These are phyloP conservation scores for Quercus ilex DNA, from an alignment of 306 rosid genomes.

Conservation along the genomic window DNA sequence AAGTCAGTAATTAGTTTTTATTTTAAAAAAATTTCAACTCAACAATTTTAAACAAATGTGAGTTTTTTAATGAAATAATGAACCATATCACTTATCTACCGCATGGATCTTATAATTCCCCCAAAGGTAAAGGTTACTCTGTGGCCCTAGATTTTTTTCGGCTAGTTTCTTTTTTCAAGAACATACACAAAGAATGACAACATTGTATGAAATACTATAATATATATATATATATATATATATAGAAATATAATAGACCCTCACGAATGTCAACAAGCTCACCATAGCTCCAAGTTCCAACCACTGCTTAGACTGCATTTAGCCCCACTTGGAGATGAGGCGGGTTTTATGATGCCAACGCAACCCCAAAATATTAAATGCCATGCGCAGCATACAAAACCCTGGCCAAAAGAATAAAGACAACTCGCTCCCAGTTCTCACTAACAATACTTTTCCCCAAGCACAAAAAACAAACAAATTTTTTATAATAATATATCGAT, in stretches of 20 bases:
- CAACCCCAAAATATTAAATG: constrained; percentile 22
- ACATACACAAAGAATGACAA: background rate
- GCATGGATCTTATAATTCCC: too few relatives aligned
- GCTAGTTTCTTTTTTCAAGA: too few relatives aligned
- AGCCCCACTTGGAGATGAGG: constrained; percentile 29
- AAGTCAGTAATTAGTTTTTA: too few relatives aligned
- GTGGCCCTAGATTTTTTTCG: too few relatives aligned
- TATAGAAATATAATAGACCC: background rate
- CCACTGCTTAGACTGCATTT: constrained; percentile 31
- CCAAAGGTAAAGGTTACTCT: background rate
- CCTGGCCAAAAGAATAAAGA: background rate
- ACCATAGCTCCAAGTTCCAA: constrained; percentile 67
- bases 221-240: too few relatives aligned
- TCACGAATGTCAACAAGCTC: constrained; percentile 37
- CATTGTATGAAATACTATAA: background rate
- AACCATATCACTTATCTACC: too few relatives aligned
- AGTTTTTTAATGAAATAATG: too few relatives aligned
- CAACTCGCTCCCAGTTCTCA: constrained; percentile 1
- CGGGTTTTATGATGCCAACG: constrained; percentile 21
- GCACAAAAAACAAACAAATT: background rate
- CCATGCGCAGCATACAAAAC: background rate
- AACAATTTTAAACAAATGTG: too few relatives aligned
- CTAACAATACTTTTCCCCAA: background rate
- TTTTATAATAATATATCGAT: background rate
- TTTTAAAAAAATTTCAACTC: too few relatives aligned